Conservation (phyloP, 78 protist genomes). For the Planoprotostelium fungivorum region DNA sequence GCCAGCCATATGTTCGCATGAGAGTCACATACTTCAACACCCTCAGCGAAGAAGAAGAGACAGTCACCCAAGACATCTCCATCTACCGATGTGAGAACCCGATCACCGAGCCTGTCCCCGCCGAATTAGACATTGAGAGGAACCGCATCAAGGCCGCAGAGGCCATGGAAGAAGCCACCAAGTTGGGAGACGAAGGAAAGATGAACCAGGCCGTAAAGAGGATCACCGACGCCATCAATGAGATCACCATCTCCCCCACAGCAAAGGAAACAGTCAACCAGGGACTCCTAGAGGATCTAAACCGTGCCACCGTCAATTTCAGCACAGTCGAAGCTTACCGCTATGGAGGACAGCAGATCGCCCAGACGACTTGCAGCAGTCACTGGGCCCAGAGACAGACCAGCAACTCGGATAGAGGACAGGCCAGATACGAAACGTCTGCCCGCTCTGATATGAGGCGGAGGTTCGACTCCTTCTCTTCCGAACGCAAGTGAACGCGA, state of each 20-base stretch:
- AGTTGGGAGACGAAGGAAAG: neutral
- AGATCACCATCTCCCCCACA: neutral
- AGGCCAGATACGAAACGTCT: neutral
- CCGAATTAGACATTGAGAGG: neutral
- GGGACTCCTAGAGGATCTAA: neutral
- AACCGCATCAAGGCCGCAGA: neutral
- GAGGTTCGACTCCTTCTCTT: too few species aligned
- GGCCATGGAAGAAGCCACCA: neutral
- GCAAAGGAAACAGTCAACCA: neutral
- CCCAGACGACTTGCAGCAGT: neutral
- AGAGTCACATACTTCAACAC: neutral
- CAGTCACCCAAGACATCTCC: neutral
- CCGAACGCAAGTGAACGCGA: too few species aligned
- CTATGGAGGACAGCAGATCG: neutral
- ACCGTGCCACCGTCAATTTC: neutral
- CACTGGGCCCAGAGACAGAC: neutral
- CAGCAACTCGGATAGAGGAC: neutral
- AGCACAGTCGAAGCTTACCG: neutral
- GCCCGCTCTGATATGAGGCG: too few species aligned
- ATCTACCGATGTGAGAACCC: neutral
- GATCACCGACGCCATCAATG: neutral
- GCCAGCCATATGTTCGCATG: neutral
- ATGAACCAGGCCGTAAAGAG: neutral
- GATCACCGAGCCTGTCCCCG: neutral
- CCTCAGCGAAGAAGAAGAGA: neutral